Percentiles rank a stretch among this genome's conserved stretches.
These are phyloP conservation scores for Lycium barbarum DNA, from an alignment of 257 asterid species.

Conservation along the genomic window DNA sequence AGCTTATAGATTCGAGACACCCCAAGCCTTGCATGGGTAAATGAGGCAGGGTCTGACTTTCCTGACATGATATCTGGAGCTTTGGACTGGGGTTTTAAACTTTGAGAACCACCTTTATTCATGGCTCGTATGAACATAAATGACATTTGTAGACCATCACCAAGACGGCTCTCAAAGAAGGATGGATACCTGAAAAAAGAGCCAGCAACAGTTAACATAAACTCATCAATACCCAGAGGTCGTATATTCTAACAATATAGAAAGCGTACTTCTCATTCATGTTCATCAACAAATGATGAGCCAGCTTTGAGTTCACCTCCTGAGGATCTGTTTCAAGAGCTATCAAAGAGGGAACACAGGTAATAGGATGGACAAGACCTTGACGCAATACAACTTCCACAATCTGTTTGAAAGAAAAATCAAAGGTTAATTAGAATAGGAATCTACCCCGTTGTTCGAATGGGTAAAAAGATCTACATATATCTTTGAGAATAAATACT, in stretches of 20 bases:
- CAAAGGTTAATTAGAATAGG: conserved; percentile 16
- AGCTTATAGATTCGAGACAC: conserved; percentile 96
- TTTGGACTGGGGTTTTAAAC: conserved; percentile 54
- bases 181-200: conserved; percentile 82
- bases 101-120: conserved; percentile 55
- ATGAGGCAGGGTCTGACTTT: conserved; percentile 64
- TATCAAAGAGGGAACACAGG: conserved; percentile 93
- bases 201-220: conserved; percentile 29
- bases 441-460: conserved; percentile 12
- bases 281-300: conserved; percentile 94
- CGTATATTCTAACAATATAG: conserved; percentile 21
- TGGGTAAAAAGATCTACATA: conserved; percentile 2
- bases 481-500: background rate
- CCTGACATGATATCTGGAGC: conserved; percentile 56
- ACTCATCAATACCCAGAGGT: background rate
- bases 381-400: conserved; percentile 96
- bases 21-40: conserved; percentile 71
- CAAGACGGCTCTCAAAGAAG: conserved; percentile 96
- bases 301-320: conserved; percentile 78
- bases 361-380: conserved; percentile 99
- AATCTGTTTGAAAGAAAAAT: conserved; percentile 52
- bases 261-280: conserved; percentile 89
- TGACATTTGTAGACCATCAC: conserved; percentile 96
- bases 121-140: conserved; percentile 82
- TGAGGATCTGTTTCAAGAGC: conserved; percentile 98